These are phyloP conservation scores for Amaranthus cruentus DNA, from an alignment of 148 eudicot species.

Conservation along the genomic window DNA sequence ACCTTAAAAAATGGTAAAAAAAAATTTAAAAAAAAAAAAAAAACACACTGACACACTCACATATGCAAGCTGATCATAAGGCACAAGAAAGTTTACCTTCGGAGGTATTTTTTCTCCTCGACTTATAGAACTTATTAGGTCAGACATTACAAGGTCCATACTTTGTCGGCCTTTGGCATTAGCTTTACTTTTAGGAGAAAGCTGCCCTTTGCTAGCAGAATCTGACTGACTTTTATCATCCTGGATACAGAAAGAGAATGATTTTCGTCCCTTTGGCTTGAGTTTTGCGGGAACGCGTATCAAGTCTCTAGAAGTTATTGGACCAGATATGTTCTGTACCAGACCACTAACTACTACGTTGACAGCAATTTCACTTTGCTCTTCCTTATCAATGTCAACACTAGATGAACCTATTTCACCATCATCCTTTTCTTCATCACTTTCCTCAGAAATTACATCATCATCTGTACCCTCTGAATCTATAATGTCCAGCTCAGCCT, in stretches of 20 bases:
- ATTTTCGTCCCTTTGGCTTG: conserved; percentile 53
- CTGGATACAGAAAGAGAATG: conserved; percentile 67
- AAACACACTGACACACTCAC: background rate
- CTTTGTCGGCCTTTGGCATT: conserved; percentile 42
- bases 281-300: conserved; percentile 82
- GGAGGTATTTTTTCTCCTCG: conserved; percentile 69
- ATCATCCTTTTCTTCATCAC: conserved; percentile 55
- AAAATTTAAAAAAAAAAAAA: background rate
- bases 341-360: conserved; percentile 65
- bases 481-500: conserved; percentile 47
- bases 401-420: conserved; percentile 42
- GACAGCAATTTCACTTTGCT: conserved; percentile 55
- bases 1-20: background rate
- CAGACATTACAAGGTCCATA: conserved; percentile 59
- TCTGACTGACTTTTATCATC: conserved; percentile 39
- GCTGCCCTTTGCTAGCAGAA: conserved; percentile 34
- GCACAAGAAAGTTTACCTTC: conserved; percentile 50
- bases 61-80: conserved; percentile 1
- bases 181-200: conserved; percentile 40
- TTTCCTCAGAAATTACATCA: conserved; percentile 42
- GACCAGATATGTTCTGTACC: conserved; percentile 35
- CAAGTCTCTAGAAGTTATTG: conserved; percentile 38
- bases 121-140: conserved; percentile 61
- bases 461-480: conserved; percentile 54
- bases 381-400: conserved; percentile 39